Percentiles rank a stretch among this genome's conserved stretches.
Evolutionary conservation across 2,329 filamentous ascomycete species (phyloP).

Genomic region (Fusarium tanahbumbuense): DNA sequence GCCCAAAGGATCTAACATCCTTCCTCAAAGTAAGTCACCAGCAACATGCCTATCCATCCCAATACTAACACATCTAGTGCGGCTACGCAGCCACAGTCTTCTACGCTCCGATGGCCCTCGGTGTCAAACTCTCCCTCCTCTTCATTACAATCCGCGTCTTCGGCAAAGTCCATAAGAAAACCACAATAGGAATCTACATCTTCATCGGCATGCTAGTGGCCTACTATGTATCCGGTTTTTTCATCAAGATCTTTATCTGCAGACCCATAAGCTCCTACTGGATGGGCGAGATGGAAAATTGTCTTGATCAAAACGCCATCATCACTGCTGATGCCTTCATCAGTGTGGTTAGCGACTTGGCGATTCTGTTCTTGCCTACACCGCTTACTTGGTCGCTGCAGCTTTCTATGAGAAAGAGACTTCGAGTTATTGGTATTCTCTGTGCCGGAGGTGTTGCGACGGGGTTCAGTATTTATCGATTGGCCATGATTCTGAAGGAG

Average conservation of each 20-base stretch:
- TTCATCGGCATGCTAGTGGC: constrained; percentile 52
- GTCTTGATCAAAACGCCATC: constrained; percentile 49
- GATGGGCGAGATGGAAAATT: constrained; percentile 47
- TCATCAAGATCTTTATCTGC: constrained; percentile 59
- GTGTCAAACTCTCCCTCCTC: constrained; percentile 58
- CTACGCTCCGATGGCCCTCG: constrained; percentile 58
- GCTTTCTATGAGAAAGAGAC: constrained; percentile 22
- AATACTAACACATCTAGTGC: constrained; percentile 42
- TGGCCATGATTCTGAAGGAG: constrained; percentile 28
- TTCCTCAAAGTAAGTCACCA: constrained; percentile 51
- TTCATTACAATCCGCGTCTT: constrained; percentile 59
- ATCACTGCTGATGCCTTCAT: constrained; percentile 38
- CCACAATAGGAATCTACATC: constrained; percentile 53
- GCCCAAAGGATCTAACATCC: constrained; percentile 43
- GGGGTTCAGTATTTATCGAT: constrained; percentile 32
- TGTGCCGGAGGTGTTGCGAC: constrained; percentile 38
- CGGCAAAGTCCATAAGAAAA: constrained; percentile 53
- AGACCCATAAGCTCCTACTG: constrained; percentile 56
- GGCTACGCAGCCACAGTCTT: constrained; percentile 58
- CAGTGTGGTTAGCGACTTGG: constrained; percentile 34
- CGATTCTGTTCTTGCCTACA: constrained; percentile 27
- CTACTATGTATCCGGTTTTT: constrained; percentile 55
- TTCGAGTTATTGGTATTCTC: constrained; percentile 33
- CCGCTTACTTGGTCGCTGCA: constrained; percentile 36
- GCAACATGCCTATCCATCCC: fast-evolving